Evolutionary conservation across 768 basidiomycete genomes (phyloP).

Genomic region (Leccinum fibrillosum): DNA sequence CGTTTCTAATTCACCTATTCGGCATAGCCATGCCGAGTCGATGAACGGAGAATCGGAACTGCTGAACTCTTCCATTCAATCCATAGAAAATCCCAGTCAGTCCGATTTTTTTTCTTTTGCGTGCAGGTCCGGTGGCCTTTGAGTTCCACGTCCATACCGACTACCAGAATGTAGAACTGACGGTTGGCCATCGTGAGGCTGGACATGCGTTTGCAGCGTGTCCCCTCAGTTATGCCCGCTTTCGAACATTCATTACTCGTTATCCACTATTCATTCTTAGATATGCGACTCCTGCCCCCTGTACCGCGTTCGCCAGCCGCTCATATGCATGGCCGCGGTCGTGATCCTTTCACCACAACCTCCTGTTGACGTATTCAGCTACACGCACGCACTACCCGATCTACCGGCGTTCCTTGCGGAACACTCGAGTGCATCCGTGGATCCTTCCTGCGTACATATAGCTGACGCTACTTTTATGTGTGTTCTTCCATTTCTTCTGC

Average conservation of each 20-base stretch:
- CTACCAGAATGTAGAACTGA: background rate
- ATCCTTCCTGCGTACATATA: slow-evolving; percentile 21
- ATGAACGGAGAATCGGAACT: background rate
- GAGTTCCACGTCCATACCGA: background rate
- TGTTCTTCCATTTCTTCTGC: slow-evolving; percentile 11
- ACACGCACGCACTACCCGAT: slow-evolving; percentile 12
- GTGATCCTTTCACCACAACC: slow-evolving; percentile 4
- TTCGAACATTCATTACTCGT: slow-evolving; percentile 13
- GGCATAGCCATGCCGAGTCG: background rate
- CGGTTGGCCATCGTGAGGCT: background rate
- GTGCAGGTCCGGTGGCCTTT: background rate
- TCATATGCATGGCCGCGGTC: slow-evolving; percentile 4
- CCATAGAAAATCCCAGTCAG: background rate
- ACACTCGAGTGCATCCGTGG: slow-evolving; percentile 11
- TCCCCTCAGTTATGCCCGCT: slow-evolving; percentile 1
- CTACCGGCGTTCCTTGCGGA: slow-evolving; percentile 10
- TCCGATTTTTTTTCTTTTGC: background rate
- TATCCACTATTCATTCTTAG: slow-evolving; percentile 5
- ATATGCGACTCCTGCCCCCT: slow-evolving; percentile 16
- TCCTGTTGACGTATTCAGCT: slow-evolving; percentile 5
- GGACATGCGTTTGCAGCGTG: slow-evolving; percentile 15
- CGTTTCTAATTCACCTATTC: slow-evolving; percentile 11
- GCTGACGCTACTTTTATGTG: slow-evolving; percentile 8
- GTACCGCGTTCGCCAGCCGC: slow-evolving; percentile 16
- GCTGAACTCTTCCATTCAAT: background rate